phyloP scores from a whole-genome alignment of 805 yeast species.

The Monosporozyma aerobia region DNA sequence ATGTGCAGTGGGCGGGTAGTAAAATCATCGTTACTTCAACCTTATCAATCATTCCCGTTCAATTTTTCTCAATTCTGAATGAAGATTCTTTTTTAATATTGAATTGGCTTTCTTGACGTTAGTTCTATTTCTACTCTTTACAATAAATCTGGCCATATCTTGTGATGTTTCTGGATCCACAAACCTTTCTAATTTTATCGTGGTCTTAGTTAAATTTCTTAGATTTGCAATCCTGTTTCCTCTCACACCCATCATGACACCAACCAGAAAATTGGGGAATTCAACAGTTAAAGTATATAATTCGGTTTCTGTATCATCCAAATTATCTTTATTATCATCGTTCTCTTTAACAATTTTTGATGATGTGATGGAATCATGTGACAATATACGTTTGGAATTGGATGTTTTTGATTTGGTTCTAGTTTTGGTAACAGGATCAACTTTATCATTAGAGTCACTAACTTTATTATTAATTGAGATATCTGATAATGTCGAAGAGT shows the following conservation, averaged over 20 bases:
- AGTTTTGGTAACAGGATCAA: neutral
- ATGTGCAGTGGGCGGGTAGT: too few species aligned
- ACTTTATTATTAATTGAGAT: too few species aligned
- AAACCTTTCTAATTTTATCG: conserved; percentile 34
- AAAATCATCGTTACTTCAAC: too few species aligned
- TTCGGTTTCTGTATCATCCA: neutral
- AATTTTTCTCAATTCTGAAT: conserved; percentile 35
- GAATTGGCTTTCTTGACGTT: conserved; percentile 46
- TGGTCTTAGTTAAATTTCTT: conserved; percentile 65
- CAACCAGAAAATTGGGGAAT: conserved; percentile 73
- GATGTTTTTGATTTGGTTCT: neutral
- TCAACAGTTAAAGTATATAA: conserved; percentile 5
- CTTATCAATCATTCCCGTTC: neutral
- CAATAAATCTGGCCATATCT: conserved; percentile 50
- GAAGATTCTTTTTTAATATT: conserved; percentile 45
- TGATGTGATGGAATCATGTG: neutral
- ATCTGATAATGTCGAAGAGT: neutral
- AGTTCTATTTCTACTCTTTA: conserved; percentile 41
- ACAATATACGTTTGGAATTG: neutral
- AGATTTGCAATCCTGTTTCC: conserved; percentile 82
- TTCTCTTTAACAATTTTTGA: neutral
- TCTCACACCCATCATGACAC: conserved; percentile 77
- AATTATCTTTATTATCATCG: neutral
- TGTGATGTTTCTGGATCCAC: conserved; percentile 41
- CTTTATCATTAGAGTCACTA: too few species aligned